These are phyloP conservation scores for Monascus purpureus DNA, from an alignment of 495 filamentous ascomycete genomes.

Conservation along the genomic window DNA sequence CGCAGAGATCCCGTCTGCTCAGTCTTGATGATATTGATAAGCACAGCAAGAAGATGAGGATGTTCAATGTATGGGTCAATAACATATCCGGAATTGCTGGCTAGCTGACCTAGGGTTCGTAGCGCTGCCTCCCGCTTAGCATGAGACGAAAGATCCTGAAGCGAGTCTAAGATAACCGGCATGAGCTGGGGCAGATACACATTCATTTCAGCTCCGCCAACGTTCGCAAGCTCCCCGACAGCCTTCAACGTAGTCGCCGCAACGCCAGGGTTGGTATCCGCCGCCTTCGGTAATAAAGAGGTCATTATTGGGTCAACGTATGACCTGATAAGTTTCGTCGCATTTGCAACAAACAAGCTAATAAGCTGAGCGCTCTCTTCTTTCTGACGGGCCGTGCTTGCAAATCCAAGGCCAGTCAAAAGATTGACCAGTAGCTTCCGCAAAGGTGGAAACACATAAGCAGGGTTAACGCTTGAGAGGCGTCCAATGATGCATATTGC, in stretches of 20 bases:
- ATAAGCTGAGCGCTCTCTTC: constrained; percentile 92
- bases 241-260: constrained; percentile 87
- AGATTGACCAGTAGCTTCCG: constrained; percentile 92
- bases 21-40: constrained; percentile 86
- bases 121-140: constrained; percentile 83
- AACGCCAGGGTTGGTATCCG: constrained; percentile 69
- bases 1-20: constrained; percentile 72
- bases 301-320: constrained; percentile 92
- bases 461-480: constrained; percentile 80
- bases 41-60: constrained; percentile 76
- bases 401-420: constrained; percentile 87
- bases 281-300: constrained; percentile 77
- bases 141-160: constrained; percentile 84
- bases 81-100: constrained; percentile 92
- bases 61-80: constrained; percentile 94
- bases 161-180: constrained; percentile 81
- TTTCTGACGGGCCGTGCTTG: constrained; percentile 83
- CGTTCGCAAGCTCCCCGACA: constrained; percentile 81
- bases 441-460: constrained; percentile 90
- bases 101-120: constrained; percentile 78
- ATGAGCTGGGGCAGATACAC: constrained; percentile 78
- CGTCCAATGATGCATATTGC: constrained; percentile 93
- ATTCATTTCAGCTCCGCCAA: constrained; percentile 84
- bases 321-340: constrained; percentile 78
- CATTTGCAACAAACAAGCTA: constrained; percentile 79